Conservation (phyloP, 2,329 filamentous ascomycete genomes). For the Hypoxylon sp. region DNA sequence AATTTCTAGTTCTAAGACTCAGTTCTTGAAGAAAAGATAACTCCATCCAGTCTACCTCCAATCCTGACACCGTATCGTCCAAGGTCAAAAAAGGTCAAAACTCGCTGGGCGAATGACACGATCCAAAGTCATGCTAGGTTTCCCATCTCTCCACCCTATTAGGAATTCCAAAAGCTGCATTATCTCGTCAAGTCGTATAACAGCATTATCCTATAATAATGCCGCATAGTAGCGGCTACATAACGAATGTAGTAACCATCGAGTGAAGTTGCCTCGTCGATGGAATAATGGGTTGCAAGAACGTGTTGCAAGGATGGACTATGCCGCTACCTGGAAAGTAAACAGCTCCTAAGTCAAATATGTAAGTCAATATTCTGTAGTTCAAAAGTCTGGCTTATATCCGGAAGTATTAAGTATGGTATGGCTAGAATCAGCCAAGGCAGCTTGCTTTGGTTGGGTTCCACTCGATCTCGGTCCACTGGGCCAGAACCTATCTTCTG, state of each 20-base stretch:
- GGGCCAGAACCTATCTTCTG: conserved; percentile 29
- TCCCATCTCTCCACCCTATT: background rate
- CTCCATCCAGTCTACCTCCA: conserved; percentile 4
- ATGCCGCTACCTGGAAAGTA: conserved; percentile 40
- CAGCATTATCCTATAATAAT: conserved; percentile 8
- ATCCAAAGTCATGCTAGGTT: conserved; percentile 6
- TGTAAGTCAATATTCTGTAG: conserved; percentile 37
- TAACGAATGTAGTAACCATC: conserved; percentile 38
- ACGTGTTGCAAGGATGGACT: conserved; percentile 33
- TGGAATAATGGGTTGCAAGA: conserved; percentile 35
- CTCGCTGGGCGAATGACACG: conserved; percentile 10
- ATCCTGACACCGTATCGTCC: conserved; percentile 6
- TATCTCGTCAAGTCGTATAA: conserved; percentile 17
- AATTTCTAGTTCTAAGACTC: conserved; percentile 28
- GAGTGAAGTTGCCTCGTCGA: conserved; percentile 18
- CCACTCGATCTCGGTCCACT: conserved; percentile 39
- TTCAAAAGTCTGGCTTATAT: conserved; percentile 21
- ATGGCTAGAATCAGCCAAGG: conserved; percentile 33
- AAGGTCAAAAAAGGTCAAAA: conserved; percentile 1
- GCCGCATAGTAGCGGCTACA: conserved; percentile 21
- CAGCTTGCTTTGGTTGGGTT: conserved; percentile 40
- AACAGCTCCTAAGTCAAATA: conserved; percentile 39
- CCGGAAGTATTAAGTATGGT: conserved; percentile 12
- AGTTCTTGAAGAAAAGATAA: conserved; percentile 16
- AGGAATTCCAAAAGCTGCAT: conserved; percentile 1